phyloP scores from a whole-genome alignment of 1,284 basidiomycete genomes.

The Marasmius fiardii region DNA sequence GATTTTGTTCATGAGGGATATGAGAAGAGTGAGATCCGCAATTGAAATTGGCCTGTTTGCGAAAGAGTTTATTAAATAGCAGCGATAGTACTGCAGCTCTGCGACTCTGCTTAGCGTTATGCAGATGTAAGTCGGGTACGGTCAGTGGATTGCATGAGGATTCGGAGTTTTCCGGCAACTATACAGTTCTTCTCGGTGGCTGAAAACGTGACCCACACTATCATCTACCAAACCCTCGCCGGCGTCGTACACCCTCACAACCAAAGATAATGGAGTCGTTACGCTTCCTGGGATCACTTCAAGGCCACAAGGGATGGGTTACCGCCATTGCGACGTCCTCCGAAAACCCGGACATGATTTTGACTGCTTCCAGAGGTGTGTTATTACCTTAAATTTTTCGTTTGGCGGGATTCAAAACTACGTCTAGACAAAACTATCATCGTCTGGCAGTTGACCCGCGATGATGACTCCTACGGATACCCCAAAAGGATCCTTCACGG shows the following conservation, averaged over 20 bases:
- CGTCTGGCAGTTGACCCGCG: conserved; percentile 98
- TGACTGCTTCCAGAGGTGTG: conserved; percentile 94
- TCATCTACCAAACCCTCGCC: conserved; percentile 11
- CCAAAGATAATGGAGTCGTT: conserved; percentile 81
- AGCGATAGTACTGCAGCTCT: no score
- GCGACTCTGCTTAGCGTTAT: no score
- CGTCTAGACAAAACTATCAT: conserved; percentile 96
- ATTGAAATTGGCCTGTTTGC: no score
- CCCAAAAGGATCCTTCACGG: conserved; percentile 98
- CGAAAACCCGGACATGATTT: conserved; percentile 96
- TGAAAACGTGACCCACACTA: not conserved
- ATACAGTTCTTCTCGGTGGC: conserved; percentile 1
- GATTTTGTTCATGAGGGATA: not conserved
- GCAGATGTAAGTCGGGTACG: no score
- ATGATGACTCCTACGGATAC: conserved; percentile 90
- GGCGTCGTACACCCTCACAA: conserved; percentile 33
- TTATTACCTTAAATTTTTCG: conserved; percentile 18
- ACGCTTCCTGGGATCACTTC: conserved; percentile 89
- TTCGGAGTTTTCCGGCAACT: conserved; percentile 1
- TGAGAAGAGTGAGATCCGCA: not conserved
- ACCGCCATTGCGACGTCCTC: conserved; percentile 96
- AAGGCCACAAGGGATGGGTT: conserved; percentile 96
- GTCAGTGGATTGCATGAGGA: no score
- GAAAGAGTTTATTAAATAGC: no score
- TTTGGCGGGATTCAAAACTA: conserved; percentile 4